Conservation (phyloP, 805 yeast species). For the Suhomyces tanzawaensis region DNA sequence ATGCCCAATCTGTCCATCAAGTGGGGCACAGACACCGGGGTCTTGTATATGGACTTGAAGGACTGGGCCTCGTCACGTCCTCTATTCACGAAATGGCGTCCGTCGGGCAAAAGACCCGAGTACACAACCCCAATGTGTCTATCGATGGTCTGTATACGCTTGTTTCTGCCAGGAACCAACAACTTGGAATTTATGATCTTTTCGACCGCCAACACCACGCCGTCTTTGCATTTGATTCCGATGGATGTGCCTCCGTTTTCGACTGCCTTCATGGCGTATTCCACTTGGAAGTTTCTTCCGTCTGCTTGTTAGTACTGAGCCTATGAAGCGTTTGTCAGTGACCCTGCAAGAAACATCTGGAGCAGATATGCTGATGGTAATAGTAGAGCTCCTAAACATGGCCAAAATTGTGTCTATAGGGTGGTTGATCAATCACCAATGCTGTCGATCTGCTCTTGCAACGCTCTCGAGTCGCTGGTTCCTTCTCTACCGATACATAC, state of each 20-base stretch:
- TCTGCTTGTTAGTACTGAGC: constrained; percentile 52
- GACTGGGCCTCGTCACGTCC: constrained; percentile 88
- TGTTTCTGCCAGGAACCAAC: constrained; percentile 84
- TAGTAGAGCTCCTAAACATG: background rate
- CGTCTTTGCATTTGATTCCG: constrained; percentile 90
- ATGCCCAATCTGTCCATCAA: constrained; percentile 85
- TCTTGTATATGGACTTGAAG: constrained; percentile 74
- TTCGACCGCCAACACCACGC: constrained; percentile 97
- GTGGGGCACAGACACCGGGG: constrained; percentile 73
- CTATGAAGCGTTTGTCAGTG: too few relatives aligned
- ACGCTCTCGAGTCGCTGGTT: too few relatives aligned
- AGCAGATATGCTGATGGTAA: background rate
- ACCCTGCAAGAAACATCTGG: background rate
- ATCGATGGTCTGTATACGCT: constrained; percentile 89
- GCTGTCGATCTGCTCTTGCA: too few relatives aligned
- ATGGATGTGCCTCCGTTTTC: constrained; percentile 96
- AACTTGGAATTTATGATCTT: constrained; percentile 84
- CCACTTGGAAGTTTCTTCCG: constrained; percentile 95
- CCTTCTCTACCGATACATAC: too few relatives aligned
- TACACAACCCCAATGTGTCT: constrained; percentile 92
- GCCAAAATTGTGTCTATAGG: too few relatives aligned
- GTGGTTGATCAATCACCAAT: too few relatives aligned
- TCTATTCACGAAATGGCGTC: constrained; percentile 85
- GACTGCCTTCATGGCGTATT: constrained; percentile 95
- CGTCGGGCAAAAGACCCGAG: constrained; percentile 95